Evolutionary conservation across 352 stramenopile genomes (phyloP).

Genomic region (Globisporangium cystogenes): DNA sequence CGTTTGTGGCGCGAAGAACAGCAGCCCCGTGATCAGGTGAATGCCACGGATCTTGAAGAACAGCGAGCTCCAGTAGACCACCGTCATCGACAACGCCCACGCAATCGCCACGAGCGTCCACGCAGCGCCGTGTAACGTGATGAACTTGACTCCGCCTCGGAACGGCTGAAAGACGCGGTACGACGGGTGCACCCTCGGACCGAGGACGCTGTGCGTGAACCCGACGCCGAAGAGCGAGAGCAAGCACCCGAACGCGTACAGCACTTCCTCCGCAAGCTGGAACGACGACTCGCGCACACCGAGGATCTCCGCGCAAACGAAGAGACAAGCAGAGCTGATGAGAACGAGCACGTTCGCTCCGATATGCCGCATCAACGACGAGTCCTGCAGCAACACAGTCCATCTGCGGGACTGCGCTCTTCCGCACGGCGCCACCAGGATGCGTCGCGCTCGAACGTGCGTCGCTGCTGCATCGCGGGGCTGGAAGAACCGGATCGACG

Average conservation of each 20-base stretch:
- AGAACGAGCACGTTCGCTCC: constrained; percentile 24
- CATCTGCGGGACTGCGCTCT: constrained; percentile 6
- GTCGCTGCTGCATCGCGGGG: not conserved
- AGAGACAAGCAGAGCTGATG: constrained; percentile 22
- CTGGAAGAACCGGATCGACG: constrained; percentile 33
- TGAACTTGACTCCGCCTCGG: constrained; percentile 35
- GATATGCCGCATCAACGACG: constrained; percentile 22
- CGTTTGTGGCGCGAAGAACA: constrained; percentile 34
- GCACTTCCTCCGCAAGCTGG: constrained; percentile 27
- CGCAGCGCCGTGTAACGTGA: constrained; percentile 41
- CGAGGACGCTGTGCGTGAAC: constrained; percentile 32
- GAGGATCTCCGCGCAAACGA: constrained; percentile 26
- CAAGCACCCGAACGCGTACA: constrained; percentile 43
- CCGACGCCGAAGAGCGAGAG: constrained; percentile 27
- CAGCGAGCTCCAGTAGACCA: constrained; percentile 36
- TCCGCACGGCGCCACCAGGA: not conserved
- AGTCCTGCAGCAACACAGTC: constrained; percentile 14
- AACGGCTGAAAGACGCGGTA: constrained; percentile 49
- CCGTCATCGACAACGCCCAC: constrained; percentile 32
- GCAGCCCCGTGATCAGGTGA: constrained; percentile 30
- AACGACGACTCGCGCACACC: constrained; percentile 17
- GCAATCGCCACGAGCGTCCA: constrained; percentile 43
- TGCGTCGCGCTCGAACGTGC: no score
- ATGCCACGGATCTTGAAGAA: constrained; percentile 43
- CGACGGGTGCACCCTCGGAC: constrained; percentile 24